phyloP scores from a whole-genome alignment of 768 basidiomycete genomes.

The Lyophyllum semitale region DNA sequence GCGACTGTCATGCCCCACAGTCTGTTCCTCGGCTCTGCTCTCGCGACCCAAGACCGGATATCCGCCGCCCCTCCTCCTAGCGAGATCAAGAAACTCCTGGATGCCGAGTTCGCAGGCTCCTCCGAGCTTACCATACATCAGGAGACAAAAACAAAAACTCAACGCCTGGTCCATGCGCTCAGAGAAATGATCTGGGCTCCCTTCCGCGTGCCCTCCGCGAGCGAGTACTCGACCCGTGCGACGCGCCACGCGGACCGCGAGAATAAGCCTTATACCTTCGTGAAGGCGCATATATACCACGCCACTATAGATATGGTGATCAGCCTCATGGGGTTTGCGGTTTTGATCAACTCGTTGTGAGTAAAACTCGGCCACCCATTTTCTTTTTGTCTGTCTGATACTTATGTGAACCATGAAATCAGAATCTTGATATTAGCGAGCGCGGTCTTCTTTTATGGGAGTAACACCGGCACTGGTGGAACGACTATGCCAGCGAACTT shows the following conservation, averaged over 20 bases:
- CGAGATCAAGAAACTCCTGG: constrained; percentile 20
- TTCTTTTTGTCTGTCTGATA: neutral
- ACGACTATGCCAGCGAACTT: constrained; percentile 60
- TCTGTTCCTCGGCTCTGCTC: constrained; percentile 84
- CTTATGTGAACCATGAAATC: neutral
- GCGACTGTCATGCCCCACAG: constrained; percentile 95
- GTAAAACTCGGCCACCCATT: constrained; percentile 23
- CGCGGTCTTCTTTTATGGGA: constrained; percentile 73
- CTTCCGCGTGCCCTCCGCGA: constrained; percentile 39
- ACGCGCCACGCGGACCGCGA: constrained; percentile 54
- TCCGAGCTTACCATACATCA: neutral
- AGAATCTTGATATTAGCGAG: constrained; percentile 84
- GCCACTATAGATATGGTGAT: constrained; percentile 65
- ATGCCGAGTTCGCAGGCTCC: constrained; percentile 7
- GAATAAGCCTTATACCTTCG: constrained; percentile 56
- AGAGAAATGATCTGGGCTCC: constrained; percentile 30
- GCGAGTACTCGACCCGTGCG: constrained; percentile 32
- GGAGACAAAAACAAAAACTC: neutral
- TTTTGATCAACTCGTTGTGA: constrained; percentile 84
- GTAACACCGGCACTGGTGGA: constrained; percentile 22
- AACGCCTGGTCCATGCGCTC: constrained; percentile 15
- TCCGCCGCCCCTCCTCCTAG: constrained; percentile 32
- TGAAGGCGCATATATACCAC: constrained; percentile 66
- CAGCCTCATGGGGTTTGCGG: constrained; percentile 80
- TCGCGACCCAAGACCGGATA: constrained; percentile 82